Conservation (phyloP, 306 rosid genomes). For the Sindora glabra region DNA sequence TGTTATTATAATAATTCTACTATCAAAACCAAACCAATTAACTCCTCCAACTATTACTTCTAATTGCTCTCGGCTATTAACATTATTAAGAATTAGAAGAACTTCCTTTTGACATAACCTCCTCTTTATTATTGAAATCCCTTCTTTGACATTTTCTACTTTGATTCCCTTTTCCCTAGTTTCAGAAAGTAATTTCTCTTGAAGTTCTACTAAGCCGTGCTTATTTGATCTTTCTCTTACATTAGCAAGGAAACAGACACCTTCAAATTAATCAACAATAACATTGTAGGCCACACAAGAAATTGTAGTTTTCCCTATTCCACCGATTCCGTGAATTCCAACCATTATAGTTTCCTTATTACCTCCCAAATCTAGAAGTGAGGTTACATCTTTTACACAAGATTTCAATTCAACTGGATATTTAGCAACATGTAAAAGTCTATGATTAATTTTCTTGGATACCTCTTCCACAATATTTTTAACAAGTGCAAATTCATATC, state of each 20-base stretch:
- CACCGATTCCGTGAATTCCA: background rate
- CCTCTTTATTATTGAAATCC: background rate
- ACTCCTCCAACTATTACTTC: background rate
- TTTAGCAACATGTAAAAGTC: background rate
- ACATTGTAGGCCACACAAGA: background rate
- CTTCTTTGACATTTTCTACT: background rate
- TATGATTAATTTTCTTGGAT: background rate
- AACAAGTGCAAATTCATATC: background rate
- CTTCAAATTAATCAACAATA: background rate
- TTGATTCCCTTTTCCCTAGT: background rate
- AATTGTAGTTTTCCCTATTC: too few species aligned
- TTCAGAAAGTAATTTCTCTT: background rate
- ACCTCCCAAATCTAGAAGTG: background rate
- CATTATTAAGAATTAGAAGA: background rate
- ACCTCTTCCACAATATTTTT: background rate
- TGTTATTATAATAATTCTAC: background rate
- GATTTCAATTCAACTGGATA: background rate
- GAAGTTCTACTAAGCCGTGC: background rate
- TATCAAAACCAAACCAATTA: background rate
- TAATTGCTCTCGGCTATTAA: background rate
- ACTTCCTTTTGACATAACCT: background rate
- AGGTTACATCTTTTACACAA: background rate
- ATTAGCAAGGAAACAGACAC: background rate
- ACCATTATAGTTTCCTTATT: background rate
- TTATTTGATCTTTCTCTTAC: background rate